These are phyloP conservation scores for Colletotrichum spaethianum DNA, from an alignment of 2,329 filamentous ascomycete genomes.

Conservation along the genomic window DNA sequence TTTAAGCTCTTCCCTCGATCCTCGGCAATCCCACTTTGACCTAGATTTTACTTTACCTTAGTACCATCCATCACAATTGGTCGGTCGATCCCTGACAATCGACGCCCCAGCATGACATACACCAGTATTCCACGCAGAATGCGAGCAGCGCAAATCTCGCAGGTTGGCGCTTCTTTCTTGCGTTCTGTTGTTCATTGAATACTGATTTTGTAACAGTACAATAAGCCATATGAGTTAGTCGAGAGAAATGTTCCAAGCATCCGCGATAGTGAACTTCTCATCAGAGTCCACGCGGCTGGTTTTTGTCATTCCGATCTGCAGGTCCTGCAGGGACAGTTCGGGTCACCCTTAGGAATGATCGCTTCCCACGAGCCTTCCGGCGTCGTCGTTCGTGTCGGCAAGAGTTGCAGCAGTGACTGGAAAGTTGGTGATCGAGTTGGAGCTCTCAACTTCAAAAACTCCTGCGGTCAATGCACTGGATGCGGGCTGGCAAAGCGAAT, in stretches of 20 bases:
- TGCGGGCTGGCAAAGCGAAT: slow-evolving; percentile 45
- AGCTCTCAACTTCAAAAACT: slow-evolving; percentile 52
- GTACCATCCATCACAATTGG: not conserved
- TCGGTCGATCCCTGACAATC: not conserved
- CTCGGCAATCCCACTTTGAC: not conserved
- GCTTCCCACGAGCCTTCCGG: slow-evolving; percentile 55
- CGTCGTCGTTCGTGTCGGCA: slow-evolving; percentile 48
- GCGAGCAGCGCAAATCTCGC: slow-evolving; percentile 43
- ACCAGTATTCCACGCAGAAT: slow-evolving; percentile 16
- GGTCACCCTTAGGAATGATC: slow-evolving; percentile 48
- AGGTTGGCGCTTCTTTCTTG: slow-evolving; percentile 27
- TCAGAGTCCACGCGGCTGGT: slow-evolving; percentile 52
- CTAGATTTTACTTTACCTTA: not conserved
- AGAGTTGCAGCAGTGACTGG: slow-evolving; percentile 43
- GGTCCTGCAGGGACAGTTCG: slow-evolving; percentile 51
- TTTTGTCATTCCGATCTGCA: slow-evolving; percentile 56
- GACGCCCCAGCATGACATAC: not conserved
- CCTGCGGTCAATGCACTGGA: slow-evolving; percentile 48
- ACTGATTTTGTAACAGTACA: slow-evolving; percentile 45
- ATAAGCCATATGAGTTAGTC: slow-evolving; percentile 47
- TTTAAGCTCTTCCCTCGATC: not conserved
- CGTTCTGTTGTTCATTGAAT: not conserved
- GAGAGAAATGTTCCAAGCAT: slow-evolving; percentile 44
- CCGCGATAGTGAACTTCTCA: slow-evolving; percentile 48
- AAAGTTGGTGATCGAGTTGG: slow-evolving; percentile 54